Evolutionary conservation across 768 basidiomycete species (phyloP).

Genomic region (Hebeloma cylindrosporum): DNA sequence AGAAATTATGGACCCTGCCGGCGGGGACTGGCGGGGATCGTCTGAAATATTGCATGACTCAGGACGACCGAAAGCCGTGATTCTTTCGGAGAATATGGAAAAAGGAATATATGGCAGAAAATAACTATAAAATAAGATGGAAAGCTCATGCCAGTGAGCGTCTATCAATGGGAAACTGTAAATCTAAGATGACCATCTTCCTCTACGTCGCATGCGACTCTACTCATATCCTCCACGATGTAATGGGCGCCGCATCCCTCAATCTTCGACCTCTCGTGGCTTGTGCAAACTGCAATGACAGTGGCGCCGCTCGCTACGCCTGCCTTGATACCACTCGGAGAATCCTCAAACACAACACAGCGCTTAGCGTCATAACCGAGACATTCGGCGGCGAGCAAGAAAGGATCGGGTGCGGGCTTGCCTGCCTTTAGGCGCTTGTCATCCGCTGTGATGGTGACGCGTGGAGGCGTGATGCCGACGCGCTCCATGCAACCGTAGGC

Average conservation of each 20-base stretch:
- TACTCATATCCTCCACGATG: constrained; percentile 55
- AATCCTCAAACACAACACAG: constrained; percentile 83
- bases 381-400: constrained; percentile 60
- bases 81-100: too few relatives aligned
- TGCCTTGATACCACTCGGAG: constrained; percentile 72
- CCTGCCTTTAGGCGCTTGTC: constrained; percentile 70
- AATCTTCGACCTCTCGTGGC: constrained; percentile 57
- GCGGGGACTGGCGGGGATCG: too few relatives aligned
- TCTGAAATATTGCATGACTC: too few relatives aligned
- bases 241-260: constrained; percentile 57
- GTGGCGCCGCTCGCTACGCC: constrained; percentile 74
- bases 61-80: too few relatives aligned
- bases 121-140: too few relatives aligned
- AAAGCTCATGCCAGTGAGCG: too few relatives aligned
- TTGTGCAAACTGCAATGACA: constrained; percentile 76
- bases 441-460: constrained; percentile 73
- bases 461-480: constrained; percentile 66
- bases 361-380: constrained; percentile 54
- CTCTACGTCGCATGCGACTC: constrained; percentile 38
- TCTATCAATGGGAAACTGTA: too few relatives aligned
- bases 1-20: too few relatives aligned
- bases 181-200: constrained; percentile 24
- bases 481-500: constrained; percentile 70
- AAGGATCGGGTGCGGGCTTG: constrained; percentile 63
- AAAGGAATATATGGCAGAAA: too few relatives aligned